Base-by-base conservation (phyloP, 1,284 basidiomycete genomes). In the Microbotryum violaceum region DNA sequence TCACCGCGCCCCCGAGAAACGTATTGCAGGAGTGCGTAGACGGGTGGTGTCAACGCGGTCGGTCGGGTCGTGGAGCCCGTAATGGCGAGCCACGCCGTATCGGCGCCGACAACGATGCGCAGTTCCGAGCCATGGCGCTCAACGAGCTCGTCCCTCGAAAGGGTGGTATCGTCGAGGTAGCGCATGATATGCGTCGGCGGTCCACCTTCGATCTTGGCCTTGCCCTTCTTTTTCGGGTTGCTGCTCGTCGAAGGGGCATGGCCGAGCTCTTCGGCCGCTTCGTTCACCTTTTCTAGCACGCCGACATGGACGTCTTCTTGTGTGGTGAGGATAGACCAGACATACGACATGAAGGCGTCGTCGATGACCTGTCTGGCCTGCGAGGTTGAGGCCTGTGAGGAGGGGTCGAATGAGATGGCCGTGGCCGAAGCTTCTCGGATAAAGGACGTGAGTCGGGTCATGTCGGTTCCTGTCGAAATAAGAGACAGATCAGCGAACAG, bases 21-120 rank as follows among this genome's bases (percentile, higher is more conserved):
- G 55, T 90, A 79, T 73, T 92, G 89, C n/a, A 94, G 80, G 3
- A 85, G 83, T n/a, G 83, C 82, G 73, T 91, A 93, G 3, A 90
- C 85, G 81, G 88, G 86, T 0, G 86, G 83, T 45, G 86, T 89
- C 64, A 93, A 76, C 73, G 85, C 88, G 2, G 85, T 77, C 52
- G 85, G 83, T 88, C 37, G 37, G 37, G 37, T 42, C 5, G 37
- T 18, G 37, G 37, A 42, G 4, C 91, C 91, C 18, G 88, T 90
- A 33, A 93, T 82, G 12, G 87, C 83, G 49, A 81, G 80, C 74
- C 89, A 89, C 47, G 83, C 85, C 4, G 84, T 82, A 66, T 87
- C 82, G 3, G 84, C 80, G 65, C 87, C 83, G 1, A 88, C 82
- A 18, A 87, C 86, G 66, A 93, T 82, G 63, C 89, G 80, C 37